Conservation (phyloP, 495 filamentous ascomycete genomes). For the Bathelium albidoporum region DNA sequence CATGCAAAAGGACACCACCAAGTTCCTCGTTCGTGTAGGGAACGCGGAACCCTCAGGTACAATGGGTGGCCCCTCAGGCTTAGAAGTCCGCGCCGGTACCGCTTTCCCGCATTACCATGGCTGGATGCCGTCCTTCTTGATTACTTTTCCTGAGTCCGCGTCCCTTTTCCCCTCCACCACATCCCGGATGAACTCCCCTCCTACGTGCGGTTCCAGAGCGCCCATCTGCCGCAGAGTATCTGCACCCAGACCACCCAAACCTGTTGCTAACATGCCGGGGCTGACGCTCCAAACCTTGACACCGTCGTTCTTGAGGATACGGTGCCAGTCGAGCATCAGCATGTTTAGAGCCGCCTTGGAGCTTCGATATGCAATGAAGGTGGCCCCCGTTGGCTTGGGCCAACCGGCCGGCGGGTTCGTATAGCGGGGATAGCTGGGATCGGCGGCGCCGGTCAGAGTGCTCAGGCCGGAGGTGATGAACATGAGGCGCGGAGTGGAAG, state of each 20-base stretch:
- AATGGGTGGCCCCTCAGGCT: too few relatives aligned
- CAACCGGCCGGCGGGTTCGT: constrained; percentile 36
- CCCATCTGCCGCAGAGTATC: constrained; percentile 28
- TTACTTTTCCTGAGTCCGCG: constrained; percentile 19
- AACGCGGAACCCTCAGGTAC: too few relatives aligned
- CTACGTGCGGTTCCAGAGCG: constrained; percentile 17
- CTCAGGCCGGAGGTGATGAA: constrained; percentile 40
- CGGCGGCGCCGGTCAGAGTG: constrained; percentile 34
- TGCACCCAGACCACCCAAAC: constrained; percentile 32
- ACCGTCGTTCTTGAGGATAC: constrained; percentile 44
- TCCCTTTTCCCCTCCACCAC: constrained; percentile 24
- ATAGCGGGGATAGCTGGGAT: constrained; percentile 24
- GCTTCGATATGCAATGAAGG: constrained; percentile 37
- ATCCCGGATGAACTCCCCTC: constrained; percentile 16
- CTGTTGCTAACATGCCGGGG: constrained; percentile 49
- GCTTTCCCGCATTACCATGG: too few relatives aligned
- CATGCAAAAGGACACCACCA: too few relatives aligned
- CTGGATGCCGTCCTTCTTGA: constrained; percentile 13
- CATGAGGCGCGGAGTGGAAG: constrained; percentile 37
- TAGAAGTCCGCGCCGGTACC: too few relatives aligned
- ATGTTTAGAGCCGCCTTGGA: constrained; percentile 55
- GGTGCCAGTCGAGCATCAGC: constrained; percentile 51
- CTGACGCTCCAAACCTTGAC: constrained; percentile 49
- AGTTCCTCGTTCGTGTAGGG: too few relatives aligned
- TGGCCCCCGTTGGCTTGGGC: constrained; percentile 28